phyloP scores from a whole-genome alignment of 768 basidiomycete species.

The Macrocybe gigantea region DNA sequence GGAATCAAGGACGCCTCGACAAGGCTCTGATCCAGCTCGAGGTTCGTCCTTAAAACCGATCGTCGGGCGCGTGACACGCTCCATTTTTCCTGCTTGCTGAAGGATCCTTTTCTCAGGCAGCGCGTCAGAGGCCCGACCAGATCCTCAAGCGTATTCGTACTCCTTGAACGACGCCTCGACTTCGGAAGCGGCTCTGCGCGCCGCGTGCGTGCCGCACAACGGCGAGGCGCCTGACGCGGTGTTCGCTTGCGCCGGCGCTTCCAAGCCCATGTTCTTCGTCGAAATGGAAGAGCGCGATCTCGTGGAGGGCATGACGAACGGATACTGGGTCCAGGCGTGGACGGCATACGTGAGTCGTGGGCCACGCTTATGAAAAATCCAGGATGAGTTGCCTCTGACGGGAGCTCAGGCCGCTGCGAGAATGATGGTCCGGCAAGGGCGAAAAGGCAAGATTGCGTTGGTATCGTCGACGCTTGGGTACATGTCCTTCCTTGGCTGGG shows the following conservation, averaged over 20 bases:
- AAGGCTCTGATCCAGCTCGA: conserved; percentile 58
- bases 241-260: conserved; percentile 72
- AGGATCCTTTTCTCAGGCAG: conserved; percentile 29
- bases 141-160: conserved; percentile 61
- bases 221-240: conserved; percentile 66
- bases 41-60: too few species aligned
- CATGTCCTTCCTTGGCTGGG: conserved; percentile 73
- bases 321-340: conserved; percentile 48
- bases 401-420: conserved; percentile 54
- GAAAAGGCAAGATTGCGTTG: conserved; percentile 67
- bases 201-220: conserved; percentile 46
- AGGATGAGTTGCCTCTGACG: neutral
- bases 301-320: conserved; percentile 33
- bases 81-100: conserved; percentile 13
- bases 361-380: neutral
- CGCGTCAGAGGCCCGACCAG: conserved; percentile 50
- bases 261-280: conserved; percentile 71
- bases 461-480: conserved; percentile 71
- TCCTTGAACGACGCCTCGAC: conserved; percentile 46
- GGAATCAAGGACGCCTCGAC: conserved; percentile 59
- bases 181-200: conserved; percentile 54
- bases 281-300: conserved; percentile 60
- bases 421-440: conserved; percentile 51
- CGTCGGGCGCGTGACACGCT: too few species aligned
- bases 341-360: conserved; percentile 40